Conservation (phyloP, 768 basidiomycete species). For the Heimioporus sp. region DNA sequence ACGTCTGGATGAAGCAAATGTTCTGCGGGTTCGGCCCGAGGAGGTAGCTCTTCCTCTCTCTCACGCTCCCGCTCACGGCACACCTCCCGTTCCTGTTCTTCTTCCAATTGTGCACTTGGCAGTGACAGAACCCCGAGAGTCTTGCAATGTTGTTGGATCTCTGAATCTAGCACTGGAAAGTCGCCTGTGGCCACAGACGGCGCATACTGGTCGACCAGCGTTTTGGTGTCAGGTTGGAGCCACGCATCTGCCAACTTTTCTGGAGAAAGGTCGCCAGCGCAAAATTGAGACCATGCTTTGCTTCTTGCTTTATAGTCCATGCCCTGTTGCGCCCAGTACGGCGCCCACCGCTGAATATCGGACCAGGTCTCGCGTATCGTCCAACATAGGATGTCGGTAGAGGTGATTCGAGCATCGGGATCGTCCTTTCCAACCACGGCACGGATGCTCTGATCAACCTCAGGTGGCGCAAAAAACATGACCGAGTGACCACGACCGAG, state of each 20-base stretch:
- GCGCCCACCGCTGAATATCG: constrained; percentile 36
- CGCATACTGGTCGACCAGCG: constrained; percentile 34
- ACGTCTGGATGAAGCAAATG: constrained; percentile 3
- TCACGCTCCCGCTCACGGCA: background rate
- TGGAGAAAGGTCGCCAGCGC: background rate
- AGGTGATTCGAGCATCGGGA: background rate
- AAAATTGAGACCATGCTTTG: constrained; percentile 12
- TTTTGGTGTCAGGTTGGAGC: constrained; percentile 37
- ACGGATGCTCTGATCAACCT: constrained; percentile 37
- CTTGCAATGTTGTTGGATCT: constrained; percentile 5
- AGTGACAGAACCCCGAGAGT: constrained; percentile 7
- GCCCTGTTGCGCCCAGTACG: constrained; percentile 41
- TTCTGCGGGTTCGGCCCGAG: background rate
- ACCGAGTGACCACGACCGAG: constrained; percentile 44
- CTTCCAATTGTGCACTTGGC: constrained; percentile 27
- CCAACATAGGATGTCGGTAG: constrained; percentile 41
- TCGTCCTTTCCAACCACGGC: constrained; percentile 13
- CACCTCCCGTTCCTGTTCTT: constrained; percentile 40
- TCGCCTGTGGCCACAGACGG: background rate
- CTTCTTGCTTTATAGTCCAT: constrained; percentile 7
- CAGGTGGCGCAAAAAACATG: constrained; percentile 41
- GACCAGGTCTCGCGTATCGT: constrained; percentile 41
- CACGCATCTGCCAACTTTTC: constrained; percentile 20
- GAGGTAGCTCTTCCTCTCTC: background rate
- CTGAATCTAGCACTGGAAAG: background rate